These are phyloP conservation scores for Rosa rugosa DNA, from an alignment of 306 rosid species.

Conservation along the genomic window DNA sequence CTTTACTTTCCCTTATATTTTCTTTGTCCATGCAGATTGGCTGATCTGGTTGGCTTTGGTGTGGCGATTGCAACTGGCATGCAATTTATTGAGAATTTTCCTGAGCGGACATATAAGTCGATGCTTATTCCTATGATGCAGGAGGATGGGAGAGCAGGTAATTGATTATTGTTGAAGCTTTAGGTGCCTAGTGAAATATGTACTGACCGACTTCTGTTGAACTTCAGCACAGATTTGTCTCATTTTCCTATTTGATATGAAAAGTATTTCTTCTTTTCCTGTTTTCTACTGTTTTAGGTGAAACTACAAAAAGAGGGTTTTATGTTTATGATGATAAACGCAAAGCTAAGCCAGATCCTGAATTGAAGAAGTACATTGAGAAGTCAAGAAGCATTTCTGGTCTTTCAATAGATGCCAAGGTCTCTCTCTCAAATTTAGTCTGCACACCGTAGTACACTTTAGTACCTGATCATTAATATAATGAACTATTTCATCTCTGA, in stretches of 20 bases:
- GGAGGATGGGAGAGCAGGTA: constrained; percentile 89
- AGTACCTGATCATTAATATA: not conserved
- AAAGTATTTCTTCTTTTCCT: not conserved
- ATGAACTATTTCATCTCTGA: not conserved
- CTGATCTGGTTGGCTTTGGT: constrained; percentile 89
- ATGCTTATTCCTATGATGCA: constrained; percentile 83
- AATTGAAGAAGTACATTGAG: constrained; percentile 75
- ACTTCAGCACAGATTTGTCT: not conserved
- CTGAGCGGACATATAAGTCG: constrained; percentile 80
- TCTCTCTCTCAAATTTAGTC: constrained; percentile 19
- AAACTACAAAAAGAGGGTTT: constrained; percentile 75
- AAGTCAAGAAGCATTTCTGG: constrained; percentile 77
- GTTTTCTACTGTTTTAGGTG: constrained; percentile 49
- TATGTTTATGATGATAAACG: constrained; percentile 73
- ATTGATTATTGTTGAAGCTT: constrained; percentile 7
- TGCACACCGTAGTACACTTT: not conserved
- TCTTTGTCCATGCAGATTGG: constrained; percentile 54
- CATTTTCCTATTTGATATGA: constrained; percentile 3
- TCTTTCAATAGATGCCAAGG: constrained; percentile 72
- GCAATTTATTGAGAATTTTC: constrained; percentile 58
- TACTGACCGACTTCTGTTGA: not conserved
- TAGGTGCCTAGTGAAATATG: not conserved
- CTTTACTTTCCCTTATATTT: not conserved
- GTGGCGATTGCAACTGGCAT: constrained; percentile 74
- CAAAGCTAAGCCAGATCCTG: constrained; percentile 82